Evolutionary conservation across 176 grass and related monocot species (phyloP).

Genomic region (Eleusine indica): DNA sequence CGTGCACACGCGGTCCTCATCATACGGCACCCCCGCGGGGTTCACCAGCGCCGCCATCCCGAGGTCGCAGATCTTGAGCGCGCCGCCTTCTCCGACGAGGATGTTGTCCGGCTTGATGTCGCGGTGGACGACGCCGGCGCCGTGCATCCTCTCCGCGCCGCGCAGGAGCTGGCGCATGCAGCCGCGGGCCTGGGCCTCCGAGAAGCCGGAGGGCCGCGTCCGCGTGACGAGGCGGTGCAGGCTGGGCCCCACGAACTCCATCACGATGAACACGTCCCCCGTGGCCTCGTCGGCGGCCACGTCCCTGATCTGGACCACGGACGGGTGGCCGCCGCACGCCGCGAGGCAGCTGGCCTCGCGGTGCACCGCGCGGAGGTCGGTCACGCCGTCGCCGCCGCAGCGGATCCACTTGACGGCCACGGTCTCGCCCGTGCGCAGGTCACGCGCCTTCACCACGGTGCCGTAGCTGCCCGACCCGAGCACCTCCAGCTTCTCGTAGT

Average conservation of each 20-base stretch:
- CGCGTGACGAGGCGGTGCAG: neutral
- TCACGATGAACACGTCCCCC: conserved; percentile 12
- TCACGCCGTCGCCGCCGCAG: neutral
- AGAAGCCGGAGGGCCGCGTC: neutral
- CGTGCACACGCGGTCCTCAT: neutral
- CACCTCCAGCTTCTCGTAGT: conserved; percentile 4
- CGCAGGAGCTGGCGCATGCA: conserved; percentile 19
- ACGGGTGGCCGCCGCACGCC: conserved; percentile 19
- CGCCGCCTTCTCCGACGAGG: conserved; percentile 8
- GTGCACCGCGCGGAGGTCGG: neutral
- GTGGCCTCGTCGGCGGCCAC: neutral
- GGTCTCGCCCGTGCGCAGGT: conserved; percentile 7
- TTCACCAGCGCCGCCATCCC: conserved; percentile 14
- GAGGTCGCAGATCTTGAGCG: conserved; percentile 52
- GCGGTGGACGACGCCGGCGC: neutral
- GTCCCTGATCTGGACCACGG: conserved; percentile 14
- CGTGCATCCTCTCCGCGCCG: conserved; percentile 27
- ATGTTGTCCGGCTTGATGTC: conserved; percentile 35
- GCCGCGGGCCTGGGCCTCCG: conserved; percentile 4
- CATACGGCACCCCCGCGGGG: neutral
- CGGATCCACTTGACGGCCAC: conserved; percentile 22
- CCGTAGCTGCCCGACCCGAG: conserved; percentile 8
- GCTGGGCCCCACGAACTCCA: conserved; percentile 15
- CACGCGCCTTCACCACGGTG: neutral
- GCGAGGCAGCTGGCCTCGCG: neutral